Evolutionary conservation across 768 basidiomycete species (phyloP).

Genomic region (Amanita exitialis): DNA sequence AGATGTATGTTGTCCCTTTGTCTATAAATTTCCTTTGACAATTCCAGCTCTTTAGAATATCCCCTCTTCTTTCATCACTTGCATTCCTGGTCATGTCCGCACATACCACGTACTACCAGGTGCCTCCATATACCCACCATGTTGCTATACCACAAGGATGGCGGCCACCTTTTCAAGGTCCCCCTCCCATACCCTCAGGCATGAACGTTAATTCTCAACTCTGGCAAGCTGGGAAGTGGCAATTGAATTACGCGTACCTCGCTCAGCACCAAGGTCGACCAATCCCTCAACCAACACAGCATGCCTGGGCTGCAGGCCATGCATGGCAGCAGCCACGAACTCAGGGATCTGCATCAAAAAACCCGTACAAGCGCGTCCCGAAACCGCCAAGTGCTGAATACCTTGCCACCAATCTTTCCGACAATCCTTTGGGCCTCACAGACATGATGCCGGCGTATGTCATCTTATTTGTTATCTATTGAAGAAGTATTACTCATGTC

Average conservation of each 20-base stretch:
- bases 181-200: constrained; percentile 48
- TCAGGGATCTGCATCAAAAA: constrained; percentile 21
- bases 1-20: not conserved
- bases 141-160: constrained; percentile 7
- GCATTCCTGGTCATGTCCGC: constrained; percentile 1
- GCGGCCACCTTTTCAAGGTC: constrained; percentile 30
- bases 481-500: not conserved
- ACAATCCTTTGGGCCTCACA: constrained; percentile 58
- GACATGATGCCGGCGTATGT: constrained; percentile 60
- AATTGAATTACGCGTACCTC: constrained; percentile 34
- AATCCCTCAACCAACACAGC: constrained; percentile 6
- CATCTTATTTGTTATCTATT: not conserved
- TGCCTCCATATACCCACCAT: constrained; percentile 6
- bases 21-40: not conserved
- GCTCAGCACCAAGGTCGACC: constrained; percentile 18
- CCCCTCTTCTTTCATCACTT: not conserved
- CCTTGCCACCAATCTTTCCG: constrained; percentile 41
- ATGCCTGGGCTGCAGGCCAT: constrained; percentile 29
- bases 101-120: constrained; percentile 5
- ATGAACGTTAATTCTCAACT: constrained; percentile 30
- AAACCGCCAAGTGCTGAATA: constrained; percentile 57
- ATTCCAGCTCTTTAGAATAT: not conserved
- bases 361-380: constrained; percentile 59
- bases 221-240: constrained; percentile 47
- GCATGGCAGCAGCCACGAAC: constrained; percentile 25